These are phyloP conservation scores for Exophiala viscosa DNA, from an alignment of 2,329 filamentous ascomycete genomes.

Conservation along the genomic window DNA sequence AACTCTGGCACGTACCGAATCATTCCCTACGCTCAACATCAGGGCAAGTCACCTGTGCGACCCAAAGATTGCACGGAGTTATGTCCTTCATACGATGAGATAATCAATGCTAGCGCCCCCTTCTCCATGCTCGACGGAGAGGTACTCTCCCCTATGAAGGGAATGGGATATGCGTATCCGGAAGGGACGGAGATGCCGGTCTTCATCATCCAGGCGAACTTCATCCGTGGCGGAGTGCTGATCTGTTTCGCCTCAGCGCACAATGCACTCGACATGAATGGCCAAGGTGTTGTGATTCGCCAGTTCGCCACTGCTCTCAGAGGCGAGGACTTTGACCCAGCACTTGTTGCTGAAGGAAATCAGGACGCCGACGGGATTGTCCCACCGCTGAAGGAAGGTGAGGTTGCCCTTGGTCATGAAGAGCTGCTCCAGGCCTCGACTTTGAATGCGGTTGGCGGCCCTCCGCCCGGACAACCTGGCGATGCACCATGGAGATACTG, in stretches of 20 bases:
- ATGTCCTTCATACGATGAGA: constrained; percentile 22
- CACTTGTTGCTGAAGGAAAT: constrained; percentile 3
- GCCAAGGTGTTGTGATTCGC: constrained; percentile 9
- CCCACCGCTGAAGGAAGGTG: constrained; percentile 4
- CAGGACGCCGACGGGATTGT: constrained; percentile 9
- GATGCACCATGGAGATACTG: constrained; percentile 5
- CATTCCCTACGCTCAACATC: constrained; percentile 21
- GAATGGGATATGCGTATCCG: constrained; percentile 26
- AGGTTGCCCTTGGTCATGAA: constrained; percentile 1
- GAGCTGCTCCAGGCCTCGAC: constrained; percentile 1
- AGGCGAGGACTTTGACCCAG: constrained; percentile 4
- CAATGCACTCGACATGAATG: constrained; percentile 28
- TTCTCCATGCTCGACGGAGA: constrained; percentile 33
- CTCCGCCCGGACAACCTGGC: background rate
- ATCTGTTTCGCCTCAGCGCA: constrained; percentile 29
- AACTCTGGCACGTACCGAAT: constrained; percentile 15
- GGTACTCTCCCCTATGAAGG: constrained; percentile 30
- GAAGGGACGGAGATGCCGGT: constrained; percentile 22
- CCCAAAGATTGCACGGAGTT: constrained; percentile 24
- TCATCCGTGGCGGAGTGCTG: constrained; percentile 28
- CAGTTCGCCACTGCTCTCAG: constrained; percentile 4
- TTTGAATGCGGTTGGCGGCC: background rate
- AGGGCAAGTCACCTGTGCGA: constrained; percentile 21
- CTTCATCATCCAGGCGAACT: constrained; percentile 30
- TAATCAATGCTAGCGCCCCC: constrained; percentile 28